A percentile compares a stretch with the other conserved stretches of the same genome.
phyloP scores from a whole-genome alignment of 495 filamentous ascomycete genomes.

The Penicillium longicatenatum region DNA sequence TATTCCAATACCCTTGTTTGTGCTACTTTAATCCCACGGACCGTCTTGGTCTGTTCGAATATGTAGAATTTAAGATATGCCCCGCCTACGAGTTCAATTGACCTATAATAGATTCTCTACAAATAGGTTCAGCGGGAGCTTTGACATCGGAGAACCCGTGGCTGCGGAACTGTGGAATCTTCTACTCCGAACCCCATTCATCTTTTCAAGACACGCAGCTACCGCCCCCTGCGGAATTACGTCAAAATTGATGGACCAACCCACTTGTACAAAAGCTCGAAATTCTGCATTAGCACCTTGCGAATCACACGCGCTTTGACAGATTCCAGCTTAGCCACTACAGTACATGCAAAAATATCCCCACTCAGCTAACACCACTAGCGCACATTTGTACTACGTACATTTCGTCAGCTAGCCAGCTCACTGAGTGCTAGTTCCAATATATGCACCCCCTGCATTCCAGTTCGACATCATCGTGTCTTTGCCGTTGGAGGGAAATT shows the following conservation, averaged over 20 bases:
- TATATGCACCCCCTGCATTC: background rate
- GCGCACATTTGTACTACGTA: background rate
- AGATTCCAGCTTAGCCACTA: background rate
- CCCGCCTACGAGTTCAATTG: background rate
- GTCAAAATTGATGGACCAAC: background rate
- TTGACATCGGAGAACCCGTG: too few species aligned
- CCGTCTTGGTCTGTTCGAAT: too few species aligned
- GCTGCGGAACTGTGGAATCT: too few species aligned
- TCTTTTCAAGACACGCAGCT: background rate
- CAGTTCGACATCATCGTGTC: background rate
- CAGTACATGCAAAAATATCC: background rate
- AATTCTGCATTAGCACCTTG: too few species aligned
- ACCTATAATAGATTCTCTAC: background rate
- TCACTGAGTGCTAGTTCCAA: background rate
- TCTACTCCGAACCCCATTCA: background rate
- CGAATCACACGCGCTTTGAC: too few species aligned
- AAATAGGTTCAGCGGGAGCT: too few species aligned
- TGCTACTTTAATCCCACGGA: background rate
- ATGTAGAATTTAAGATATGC: too few species aligned
- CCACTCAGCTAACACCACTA: too few species aligned
- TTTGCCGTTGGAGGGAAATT: background rate
- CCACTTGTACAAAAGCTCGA: too few species aligned
- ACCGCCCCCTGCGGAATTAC: background rate
- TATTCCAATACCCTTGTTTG: background rate
- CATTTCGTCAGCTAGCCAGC: background rate